These are phyloP conservation scores for Parasarocladium wereldwijsianum DNA, from an alignment of 2,329 filamentous ascomycete species.

Conservation along the genomic window DNA sequence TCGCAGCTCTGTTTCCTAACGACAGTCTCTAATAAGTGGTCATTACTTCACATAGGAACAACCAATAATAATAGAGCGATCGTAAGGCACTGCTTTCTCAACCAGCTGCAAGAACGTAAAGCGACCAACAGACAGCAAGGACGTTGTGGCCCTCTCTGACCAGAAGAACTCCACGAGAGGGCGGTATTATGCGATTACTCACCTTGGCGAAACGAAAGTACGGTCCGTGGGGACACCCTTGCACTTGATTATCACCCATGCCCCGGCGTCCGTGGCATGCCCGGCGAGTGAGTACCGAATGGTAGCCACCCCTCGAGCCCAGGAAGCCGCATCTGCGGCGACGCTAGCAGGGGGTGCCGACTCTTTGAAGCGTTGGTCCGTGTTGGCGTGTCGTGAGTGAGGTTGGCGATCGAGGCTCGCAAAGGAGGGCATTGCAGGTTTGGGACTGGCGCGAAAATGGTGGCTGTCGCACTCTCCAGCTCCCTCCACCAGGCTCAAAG, in stretches of 20 bases:
- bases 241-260: no score
- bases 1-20: not conserved
- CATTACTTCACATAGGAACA: not conserved
- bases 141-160: not conserved
- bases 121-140: not conserved
- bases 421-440: no score
- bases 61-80: not conserved
- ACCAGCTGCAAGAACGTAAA: not conserved
- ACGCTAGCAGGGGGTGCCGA: constrained; percentile 2
- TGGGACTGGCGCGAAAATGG: no score
- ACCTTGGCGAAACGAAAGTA: no score
- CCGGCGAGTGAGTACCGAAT: constrained; percentile 1
- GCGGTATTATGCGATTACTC: no score
- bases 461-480: no score
- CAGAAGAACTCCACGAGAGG: no score
- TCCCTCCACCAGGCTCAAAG: not conserved
- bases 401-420: no score
- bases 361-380: constrained; percentile 1
- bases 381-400: not conserved
- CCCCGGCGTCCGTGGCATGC: constrained; percentile 1
- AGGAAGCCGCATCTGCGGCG: constrained; percentile 1
- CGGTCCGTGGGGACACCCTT: no score
- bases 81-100: not conserved
- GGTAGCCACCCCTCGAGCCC: no score
- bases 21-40: not conserved